These are phyloP conservation scores for Fonsecaea pugnacius DNA, from an alignment of 2,329 filamentous ascomycete genomes.

Conservation along the genomic window DNA sequence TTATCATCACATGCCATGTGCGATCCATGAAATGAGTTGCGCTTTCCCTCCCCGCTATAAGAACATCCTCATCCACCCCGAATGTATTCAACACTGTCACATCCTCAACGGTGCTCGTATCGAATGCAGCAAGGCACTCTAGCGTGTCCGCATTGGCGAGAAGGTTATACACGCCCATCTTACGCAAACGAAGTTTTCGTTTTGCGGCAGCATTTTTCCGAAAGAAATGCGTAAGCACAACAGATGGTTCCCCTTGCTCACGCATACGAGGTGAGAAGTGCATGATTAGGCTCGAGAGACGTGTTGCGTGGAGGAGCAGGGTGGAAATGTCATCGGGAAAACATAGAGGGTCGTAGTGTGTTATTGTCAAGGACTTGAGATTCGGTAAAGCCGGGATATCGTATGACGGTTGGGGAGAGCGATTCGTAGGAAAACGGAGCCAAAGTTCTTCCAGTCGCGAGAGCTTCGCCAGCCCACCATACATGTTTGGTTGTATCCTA, in stretches of 20 bases:
- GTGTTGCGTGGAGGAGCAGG: slow-evolving; percentile 58
- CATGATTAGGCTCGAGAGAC: slow-evolving; percentile 59
- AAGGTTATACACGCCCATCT: slow-evolving; percentile 61
- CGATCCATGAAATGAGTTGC: slow-evolving; percentile 60
- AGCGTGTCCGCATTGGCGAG: slow-evolving; percentile 57
- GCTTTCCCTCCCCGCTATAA: slow-evolving; percentile 36
- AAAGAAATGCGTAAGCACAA: slow-evolving; percentile 60
- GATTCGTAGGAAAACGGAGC: slow-evolving; percentile 60
- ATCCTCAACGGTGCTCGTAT: slow-evolving; percentile 50
- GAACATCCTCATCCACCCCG: slow-evolving; percentile 45
- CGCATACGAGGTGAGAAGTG: slow-evolving; percentile 68
- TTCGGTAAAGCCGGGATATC: slow-evolving; percentile 62
- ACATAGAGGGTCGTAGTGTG: slow-evolving; percentile 66
- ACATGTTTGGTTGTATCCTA: slow-evolving; percentile 63
- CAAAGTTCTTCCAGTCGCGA: slow-evolving; percentile 58
- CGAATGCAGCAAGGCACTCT: slow-evolving; percentile 52
- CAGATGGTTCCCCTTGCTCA: slow-evolving; percentile 60
- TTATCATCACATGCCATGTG: slow-evolving; percentile 50
- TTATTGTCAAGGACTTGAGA: slow-evolving; percentile 58
- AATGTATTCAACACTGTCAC: slow-evolving; percentile 61
- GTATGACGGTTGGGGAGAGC: slow-evolving; percentile 61
- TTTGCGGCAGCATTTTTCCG: slow-evolving; percentile 57
- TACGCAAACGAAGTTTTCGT: slow-evolving; percentile 54
- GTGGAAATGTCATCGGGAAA: slow-evolving; percentile 66
- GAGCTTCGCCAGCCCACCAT: slow-evolving; percentile 59